phyloP scores from a whole-genome alignment of 2,329 filamentous ascomycete genomes.

The Fusarium nygamai region DNA sequence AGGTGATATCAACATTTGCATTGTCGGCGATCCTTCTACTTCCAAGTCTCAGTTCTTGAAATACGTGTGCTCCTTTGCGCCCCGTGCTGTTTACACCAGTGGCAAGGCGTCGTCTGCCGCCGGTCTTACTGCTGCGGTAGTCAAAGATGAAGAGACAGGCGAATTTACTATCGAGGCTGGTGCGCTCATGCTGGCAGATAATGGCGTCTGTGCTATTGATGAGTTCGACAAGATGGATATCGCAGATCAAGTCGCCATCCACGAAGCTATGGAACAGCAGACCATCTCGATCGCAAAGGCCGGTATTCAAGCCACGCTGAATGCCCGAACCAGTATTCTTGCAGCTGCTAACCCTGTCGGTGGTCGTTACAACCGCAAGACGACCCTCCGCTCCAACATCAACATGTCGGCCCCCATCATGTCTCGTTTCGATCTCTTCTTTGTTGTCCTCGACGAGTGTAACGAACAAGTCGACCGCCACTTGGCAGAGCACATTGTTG shows the following conservation, averaged over 20 bases:
- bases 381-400: slow-evolving; percentile 91
- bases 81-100: slow-evolving; percentile 95
- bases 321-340: slow-evolving; percentile 93
- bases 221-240: slow-evolving; percentile 99
- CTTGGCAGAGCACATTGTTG: slow-evolving; percentile 93
- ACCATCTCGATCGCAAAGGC: slow-evolving; percentile 99
- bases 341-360: slow-evolving; percentile 96
- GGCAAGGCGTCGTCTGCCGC: slow-evolving; percentile 97
- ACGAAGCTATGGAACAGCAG: slow-evolving; percentile 99
- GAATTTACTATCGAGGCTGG: slow-evolving; percentile 99
- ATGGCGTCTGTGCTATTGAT: slow-evolving; percentile 97
- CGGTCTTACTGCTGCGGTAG: slow-evolving; percentile 94
- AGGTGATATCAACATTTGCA: slow-evolving; percentile 98
- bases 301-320: slow-evolving; percentile 96
- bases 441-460: slow-evolving; percentile 96
- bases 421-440: slow-evolving; percentile 99
- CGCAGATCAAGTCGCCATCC: slow-evolving; percentile 94
- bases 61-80: slow-evolving; percentile 97
- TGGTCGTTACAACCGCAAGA: slow-evolving; percentile 96
- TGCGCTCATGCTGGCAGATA: slow-evolving; percentile 96
- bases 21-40: slow-evolving; percentile 96
- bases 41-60: slow-evolving; percentile 99
- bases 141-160: slow-evolving; percentile 98
- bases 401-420: slow-evolving; percentile 99
- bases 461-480: slow-evolving; percentile 92